Evolutionary conservation across 257 asterid species (phyloP), one percentile per base, ranked within the genome.

Genomic region (Gentiana straminea): DNA sequence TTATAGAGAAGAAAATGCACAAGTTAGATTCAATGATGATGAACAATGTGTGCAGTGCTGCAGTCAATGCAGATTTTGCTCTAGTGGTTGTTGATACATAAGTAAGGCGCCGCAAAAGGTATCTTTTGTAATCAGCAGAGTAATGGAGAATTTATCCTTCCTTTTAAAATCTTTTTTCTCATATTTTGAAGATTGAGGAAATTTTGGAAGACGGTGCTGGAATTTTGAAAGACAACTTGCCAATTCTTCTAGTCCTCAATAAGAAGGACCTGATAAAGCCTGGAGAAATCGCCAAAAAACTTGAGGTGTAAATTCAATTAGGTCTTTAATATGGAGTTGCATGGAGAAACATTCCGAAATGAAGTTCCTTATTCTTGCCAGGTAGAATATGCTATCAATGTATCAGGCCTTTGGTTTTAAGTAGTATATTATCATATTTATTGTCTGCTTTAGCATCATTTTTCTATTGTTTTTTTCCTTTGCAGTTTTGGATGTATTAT

Each of bases 301-400:
- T 87, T 56, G 84, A 84, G 97, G 98, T 85, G 46, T 41, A 41
- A 41, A 41, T 41, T 41, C 46, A 41, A 7, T 41, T 5, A 4
- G 46, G 8, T 41, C 46, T 41, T 41, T 5, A 5, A 2, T 41
- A 41, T 41, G 7, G 3, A 41, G 5, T 41, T 41, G 11, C 46
- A 2, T 41, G 9, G 46, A 41, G 2, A 41, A 41, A 5, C 0
- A 5, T 5, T 41, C 65, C 80, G 90, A 36, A 78, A 84, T 55
- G 98, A 87, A 78, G 89, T 91, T 70, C 98, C 98, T 58, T 91
- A 91, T 65, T 95, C 98, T n/a, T 87, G 94, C 71, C 98, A 91
- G 96, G 97, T 89, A 68, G 64, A 59, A 33, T 15, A 35, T 37
- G 54, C 38, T 11, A 49, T 41, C 46, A 41, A 41, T 35, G 55